Percentiles rank a stretch among this genome's conserved stretches.
phyloP scores from a whole-genome alignment of 768 basidiomycete genomes.

The Lentinula raphanica region DNA sequence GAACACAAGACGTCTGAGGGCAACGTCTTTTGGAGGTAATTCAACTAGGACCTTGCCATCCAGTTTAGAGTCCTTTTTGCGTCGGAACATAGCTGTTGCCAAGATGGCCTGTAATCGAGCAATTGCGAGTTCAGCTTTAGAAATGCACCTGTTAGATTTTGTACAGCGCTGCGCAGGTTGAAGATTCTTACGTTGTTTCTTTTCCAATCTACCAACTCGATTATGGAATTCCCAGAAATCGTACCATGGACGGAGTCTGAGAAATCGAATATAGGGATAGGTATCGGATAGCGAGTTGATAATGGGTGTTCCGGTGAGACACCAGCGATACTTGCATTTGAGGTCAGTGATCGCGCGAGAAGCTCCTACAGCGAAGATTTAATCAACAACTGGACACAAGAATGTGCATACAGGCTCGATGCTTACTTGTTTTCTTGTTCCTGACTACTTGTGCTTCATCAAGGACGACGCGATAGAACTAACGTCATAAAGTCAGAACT shows the following conservation, averaged over 20 bases:
- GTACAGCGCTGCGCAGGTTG: neutral
- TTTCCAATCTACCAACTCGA: constrained; percentile 37
- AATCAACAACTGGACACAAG: constrained; percentile 5
- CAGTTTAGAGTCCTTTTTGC: constrained; percentile 58
- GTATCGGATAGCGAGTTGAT: constrained; percentile 31
- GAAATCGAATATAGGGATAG: constrained; percentile 41
- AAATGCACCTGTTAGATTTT: constrained; percentile 7
- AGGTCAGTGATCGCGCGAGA: constrained; percentile 54
- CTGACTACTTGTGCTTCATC: constrained; percentile 57
- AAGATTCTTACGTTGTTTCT: constrained; percentile 41
- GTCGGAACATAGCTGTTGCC: constrained; percentile 46
- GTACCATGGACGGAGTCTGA: constrained; percentile 43
- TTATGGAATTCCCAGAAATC: constrained; percentile 37
- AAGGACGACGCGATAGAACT: constrained; percentile 49
- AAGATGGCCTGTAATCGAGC: constrained; percentile 57
- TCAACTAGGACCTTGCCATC: constrained; percentile 68
- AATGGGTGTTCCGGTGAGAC: constrained; percentile 49
- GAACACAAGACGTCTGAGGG: constrained; percentile 51
- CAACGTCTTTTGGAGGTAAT: constrained; percentile 51
- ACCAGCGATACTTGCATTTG: constrained; percentile 54
- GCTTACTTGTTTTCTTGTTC: constrained; percentile 43
- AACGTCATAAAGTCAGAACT: constrained; percentile 1
- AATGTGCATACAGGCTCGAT: neutral
- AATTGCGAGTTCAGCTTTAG: constrained; percentile 46
- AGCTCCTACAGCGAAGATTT: constrained; percentile 28